Evolutionary conservation across 176 grass and related monocot species (phyloP), one percentile per base, ranked within the genome.

Genomic region (Urochloa ruziziensis): DNA sequence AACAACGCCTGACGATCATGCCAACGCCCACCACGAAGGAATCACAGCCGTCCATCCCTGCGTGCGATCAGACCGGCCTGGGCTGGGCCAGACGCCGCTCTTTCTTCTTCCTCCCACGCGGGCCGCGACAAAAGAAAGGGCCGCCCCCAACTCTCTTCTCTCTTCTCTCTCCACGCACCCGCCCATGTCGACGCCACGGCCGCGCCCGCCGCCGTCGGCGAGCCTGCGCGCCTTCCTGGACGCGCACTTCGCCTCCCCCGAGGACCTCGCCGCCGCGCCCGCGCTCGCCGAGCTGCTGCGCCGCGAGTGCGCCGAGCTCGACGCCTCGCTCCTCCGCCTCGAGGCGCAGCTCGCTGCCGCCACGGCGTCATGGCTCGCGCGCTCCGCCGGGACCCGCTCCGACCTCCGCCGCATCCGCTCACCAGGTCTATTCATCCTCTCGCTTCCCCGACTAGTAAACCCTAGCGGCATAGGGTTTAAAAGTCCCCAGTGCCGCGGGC

Each of bases 241-340:
- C 57, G 73, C 70, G 15, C 90, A 90, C 60, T 88, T 94, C 81
- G n/a, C 79, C 24, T 47, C 81, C 46, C 68, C 54, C 17, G 74
- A 62, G 3, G 90, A 92, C 52, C 90, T 94, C 3, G 19, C 69
- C 37, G 80, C 75, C 13, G 81, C 90, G 23, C 85, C 87, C 3
- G 88, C 82, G 16, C 89, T 94, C 39, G 42, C 79, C 39, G 93
- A 73, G 78, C 78, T 66, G 24, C 87, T 94, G 23, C 84, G 86
- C 74, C 84, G 85, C 16, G 87, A 94, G 35, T 92, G 93, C 82
- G 81, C 52, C 33, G 90, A 75, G 27, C 89, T 91, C 34, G 87
- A 90, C 34, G 29, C 51, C 2, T 89, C 87, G 34, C 37, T 94
- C 54, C 16, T 51, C 47, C 81, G 69, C 62, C 84, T 89, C 46